These are phyloP conservation scores for Pseudogymnoascus sp. DNA, from an alignment of 2,329 filamentous ascomycete genomes.

Conservation along the genomic window DNA sequence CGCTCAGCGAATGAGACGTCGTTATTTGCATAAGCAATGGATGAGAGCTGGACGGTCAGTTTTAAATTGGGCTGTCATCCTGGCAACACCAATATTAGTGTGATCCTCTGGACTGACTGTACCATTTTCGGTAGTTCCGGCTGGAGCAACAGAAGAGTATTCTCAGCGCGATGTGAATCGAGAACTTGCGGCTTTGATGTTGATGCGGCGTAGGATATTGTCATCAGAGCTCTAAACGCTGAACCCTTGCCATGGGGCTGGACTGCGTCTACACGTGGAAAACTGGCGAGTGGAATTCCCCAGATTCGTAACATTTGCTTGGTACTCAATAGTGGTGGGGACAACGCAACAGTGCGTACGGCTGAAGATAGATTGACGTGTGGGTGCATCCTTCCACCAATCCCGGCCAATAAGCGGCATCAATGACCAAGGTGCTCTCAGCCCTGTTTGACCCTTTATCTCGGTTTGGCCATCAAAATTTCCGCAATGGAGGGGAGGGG, in stretches of 20 bases:
- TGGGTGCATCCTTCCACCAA: neutral
- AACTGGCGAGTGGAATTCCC: neutral
- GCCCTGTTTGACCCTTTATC: slow-evolving; percentile 12
- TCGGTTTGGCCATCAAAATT: slow-evolving; percentile 8
- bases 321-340: slow-evolving; percentile 1
- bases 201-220: neutral
- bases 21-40: neutral
- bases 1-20: neutral
- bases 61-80: neutral
- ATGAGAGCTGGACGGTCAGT: neutral
- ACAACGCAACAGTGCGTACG: slow-evolving; percentile 4
- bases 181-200: neutral
- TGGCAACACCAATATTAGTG: neutral
- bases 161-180: neutral
- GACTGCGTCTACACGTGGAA: neutral
- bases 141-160: neutral
- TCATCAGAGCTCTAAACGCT: neutral
- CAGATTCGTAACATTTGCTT: slow-evolving; percentile 1
- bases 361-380: slow-evolving; percentile 8
- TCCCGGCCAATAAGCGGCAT: neutral
- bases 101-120: neutral
- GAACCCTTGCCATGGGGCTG: neutral
- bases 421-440: neutral
- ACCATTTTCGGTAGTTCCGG: neutral
- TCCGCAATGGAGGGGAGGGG: neutral